A percentile compares a stretch with the other conserved stretches of the same genome.
Evolutionary conservation across 768 basidiomycete species (phyloP).

Genomic region (Obba rivulosa): DNA sequence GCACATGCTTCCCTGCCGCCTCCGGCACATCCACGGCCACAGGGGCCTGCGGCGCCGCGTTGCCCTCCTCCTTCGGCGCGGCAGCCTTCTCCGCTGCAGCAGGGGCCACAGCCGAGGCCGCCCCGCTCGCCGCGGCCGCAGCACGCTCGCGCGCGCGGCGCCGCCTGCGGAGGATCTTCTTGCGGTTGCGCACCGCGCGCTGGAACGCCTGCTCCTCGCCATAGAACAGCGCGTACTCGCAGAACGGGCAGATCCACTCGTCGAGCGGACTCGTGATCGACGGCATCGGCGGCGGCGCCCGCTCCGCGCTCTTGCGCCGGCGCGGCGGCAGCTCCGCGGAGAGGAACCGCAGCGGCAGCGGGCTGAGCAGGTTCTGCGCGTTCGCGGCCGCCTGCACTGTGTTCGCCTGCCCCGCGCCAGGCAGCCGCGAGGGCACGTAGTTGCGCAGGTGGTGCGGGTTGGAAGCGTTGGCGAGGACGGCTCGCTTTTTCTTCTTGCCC

Average conservation of each 20-base stretch:
- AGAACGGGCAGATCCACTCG: constrained; percentile 93
- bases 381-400: constrained; percentile 34
- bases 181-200: constrained; percentile 62
- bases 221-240: constrained; percentile 90
- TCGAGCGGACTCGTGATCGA: constrained; percentile 57
- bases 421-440: constrained; percentile 83
- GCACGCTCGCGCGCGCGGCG: constrained; percentile 68
- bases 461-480: constrained; percentile 84
- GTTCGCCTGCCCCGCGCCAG: constrained; percentile 35
- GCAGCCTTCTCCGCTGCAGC: constrained; percentile 11
- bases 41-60: constrained; percentile 15
- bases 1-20: constrained; percentile 16
- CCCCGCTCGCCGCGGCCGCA: constrained; percentile 48
- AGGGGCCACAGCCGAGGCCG: constrained; percentile 10
- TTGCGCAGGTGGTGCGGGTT: constrained; percentile 95
- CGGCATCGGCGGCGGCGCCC: constrained; percentile 20
- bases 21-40: constrained; percentile 25
- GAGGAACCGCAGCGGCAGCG: constrained; percentile 61
- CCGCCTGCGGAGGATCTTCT: constrained; percentile 70
- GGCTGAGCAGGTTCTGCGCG: constrained; percentile 48
- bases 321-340: constrained; percentile 60
- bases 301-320: constrained; percentile 23
- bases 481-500: constrained; percentile 90
- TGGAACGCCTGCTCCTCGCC: constrained; percentile 70
- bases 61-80: constrained; percentile 28